These are phyloP conservation scores for Paspalum notatum DNA, from an alignment of 176 grass and related monocot species.

Conservation along the genomic window DNA sequence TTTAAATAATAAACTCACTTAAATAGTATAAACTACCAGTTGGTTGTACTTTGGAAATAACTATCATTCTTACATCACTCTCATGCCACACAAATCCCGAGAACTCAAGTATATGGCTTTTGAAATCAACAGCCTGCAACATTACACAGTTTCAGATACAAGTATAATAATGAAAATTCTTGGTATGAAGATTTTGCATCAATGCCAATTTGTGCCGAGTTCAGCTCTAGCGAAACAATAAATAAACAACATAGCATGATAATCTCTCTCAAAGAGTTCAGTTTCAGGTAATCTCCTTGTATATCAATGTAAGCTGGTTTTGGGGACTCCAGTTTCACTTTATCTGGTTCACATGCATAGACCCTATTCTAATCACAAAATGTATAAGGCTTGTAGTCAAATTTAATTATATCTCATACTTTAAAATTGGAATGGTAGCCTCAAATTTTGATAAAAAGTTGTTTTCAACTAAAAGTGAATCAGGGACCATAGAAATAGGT, in stretches of 20 bases:
- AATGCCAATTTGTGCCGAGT: background rate
- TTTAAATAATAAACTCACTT: slow-evolving; percentile 31
- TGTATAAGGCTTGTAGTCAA: background rate
- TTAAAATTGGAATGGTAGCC: background rate
- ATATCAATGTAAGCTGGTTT: background rate
- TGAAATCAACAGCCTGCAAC: slow-evolving; percentile 65
- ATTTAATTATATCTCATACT: background rate
- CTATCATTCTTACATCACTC: slow-evolving; percentile 59
- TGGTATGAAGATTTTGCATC: background rate
- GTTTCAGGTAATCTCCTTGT: background rate
- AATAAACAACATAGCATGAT: background rate
- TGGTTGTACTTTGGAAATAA: background rate
- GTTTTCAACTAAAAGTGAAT: background rate
- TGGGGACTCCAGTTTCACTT: background rate
- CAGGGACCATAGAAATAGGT: background rate
- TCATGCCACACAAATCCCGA: slow-evolving; percentile 70
- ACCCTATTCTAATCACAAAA: background rate
- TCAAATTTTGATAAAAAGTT: background rate
- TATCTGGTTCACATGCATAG: background rate
- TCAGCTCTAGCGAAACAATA: background rate
- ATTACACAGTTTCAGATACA: slow-evolving; percentile 23
- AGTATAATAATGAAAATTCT: background rate
- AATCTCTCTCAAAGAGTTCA: background rate
- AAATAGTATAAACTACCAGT: slow-evolving; percentile 12
- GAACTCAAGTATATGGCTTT: slow-evolving; percentile 62